Evolutionary conservation across 352 stramenopile genomes (phyloP), one percentile per base, ranked within the genome.

Genomic region (Phytophthora cajani): DNA sequence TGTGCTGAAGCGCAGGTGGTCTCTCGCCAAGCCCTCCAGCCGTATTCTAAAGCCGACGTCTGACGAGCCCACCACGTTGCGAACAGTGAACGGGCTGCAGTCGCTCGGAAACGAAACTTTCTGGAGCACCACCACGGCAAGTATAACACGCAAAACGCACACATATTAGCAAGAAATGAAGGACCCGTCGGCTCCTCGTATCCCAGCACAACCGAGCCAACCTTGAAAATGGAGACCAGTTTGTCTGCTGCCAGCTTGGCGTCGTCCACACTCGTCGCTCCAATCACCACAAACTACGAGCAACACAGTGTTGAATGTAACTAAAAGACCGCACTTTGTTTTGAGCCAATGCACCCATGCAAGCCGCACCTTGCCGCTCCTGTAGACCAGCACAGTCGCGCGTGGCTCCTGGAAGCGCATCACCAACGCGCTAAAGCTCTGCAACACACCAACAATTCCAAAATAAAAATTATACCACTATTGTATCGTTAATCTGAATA

Each of bases 11-110:
- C 81, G 83, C 17, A 78, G 44, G 19, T 95, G 88, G 11, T 82
- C 72, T 44, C 78, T 63, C 14, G 79, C 76, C 49, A 95, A 72
- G 4, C 88, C 88, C 80, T 95, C 88, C 36, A 95, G 75, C 1
- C 88, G 88, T 40, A 94, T 38, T 57, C 85, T 88, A 32, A 97
- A 94, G 25, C 88, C 82, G 27, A 99, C 82, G 64, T 99, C 98
- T 14, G 97, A 85, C 33, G 94, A 97, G 5, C 85, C 86, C 33
- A 98, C 90, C 14, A 98, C 81, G 66, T 98, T 99, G 32, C 74
- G 75, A 55, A 92, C 76, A 17, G 60, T 66, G 50, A 92, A 92
- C 11, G 62, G 72, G n/a, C 61, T 72, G 33, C 81, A 52, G 9
- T 85, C 59, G 42, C 75, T 76, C 21, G 82, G 77, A 51, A 84